A percentile compares a stretch with the other conserved stretches of the same genome.
Evolutionary conservation across 306 rosid genomes (phyloP).

Genomic region (Calophaca sinica): DNA sequence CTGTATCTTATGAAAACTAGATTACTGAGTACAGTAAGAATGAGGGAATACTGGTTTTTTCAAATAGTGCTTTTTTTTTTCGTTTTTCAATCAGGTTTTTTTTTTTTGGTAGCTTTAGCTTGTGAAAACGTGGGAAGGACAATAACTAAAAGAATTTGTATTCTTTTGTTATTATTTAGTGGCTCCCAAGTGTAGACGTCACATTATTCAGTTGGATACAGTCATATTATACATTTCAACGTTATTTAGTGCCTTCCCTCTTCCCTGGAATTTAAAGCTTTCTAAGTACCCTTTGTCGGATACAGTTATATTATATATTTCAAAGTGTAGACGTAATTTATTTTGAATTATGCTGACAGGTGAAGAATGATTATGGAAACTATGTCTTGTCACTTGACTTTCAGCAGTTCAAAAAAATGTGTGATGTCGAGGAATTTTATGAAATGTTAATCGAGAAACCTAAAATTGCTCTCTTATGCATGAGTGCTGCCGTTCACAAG

Average conservation of each 20-base stretch:
- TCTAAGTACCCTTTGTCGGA: conserved; percentile 12
- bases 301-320: conserved; percentile 1
- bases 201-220: no score
- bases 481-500: conserved; percentile 82
- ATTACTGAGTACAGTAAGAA: not conserved
- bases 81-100: not conserved
- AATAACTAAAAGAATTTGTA: conserved; percentile 15
- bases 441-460: conserved; percentile 72
- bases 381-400: conserved; percentile 70
- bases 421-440: conserved; percentile 57
- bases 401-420: conserved; percentile 62
- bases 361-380: conserved; percentile 58
- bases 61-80: not conserved
- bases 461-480: conserved; percentile 72
- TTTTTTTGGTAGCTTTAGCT: conserved; percentile 15
- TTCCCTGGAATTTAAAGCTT: not conserved
- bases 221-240: no score
- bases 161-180: no score
- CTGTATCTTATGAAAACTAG: not conserved
- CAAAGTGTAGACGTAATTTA: not conserved
- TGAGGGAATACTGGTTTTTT: not conserved
- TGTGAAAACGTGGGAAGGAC: conserved; percentile 16
- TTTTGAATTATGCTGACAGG: conserved; percentile 49
- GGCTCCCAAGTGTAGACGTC: no score
- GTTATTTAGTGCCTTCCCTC: not conserved